Conservation (phyloP, 129 eudicot species). For the Pseudognaphalium luteoalbum region DNA sequence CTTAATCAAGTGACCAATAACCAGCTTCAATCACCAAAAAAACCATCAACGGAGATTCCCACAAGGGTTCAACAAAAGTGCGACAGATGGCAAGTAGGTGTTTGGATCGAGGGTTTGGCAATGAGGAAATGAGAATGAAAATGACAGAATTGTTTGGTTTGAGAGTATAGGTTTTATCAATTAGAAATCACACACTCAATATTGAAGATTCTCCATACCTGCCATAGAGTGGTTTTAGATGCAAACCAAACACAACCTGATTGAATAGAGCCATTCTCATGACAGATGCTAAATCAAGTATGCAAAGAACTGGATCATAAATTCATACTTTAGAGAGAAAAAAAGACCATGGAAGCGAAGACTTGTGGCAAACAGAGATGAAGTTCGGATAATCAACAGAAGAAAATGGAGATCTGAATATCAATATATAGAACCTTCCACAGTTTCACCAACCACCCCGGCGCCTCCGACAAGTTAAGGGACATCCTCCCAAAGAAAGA, state of each 20-base stretch:
- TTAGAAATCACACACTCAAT: no score
- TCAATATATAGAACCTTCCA: constrained; percentile 12
- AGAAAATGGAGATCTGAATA: constrained; percentile 4
- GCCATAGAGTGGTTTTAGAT: no score
- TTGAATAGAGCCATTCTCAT: neutral
- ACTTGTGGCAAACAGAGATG: constrained; percentile 8
- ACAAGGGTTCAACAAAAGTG: constrained; percentile 15
- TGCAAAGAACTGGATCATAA: no score
- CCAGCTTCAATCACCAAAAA: constrained; percentile 30
- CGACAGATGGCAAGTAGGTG: no score
- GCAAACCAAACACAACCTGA: neutral
- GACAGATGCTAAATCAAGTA: no score
- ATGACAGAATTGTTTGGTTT: no score
- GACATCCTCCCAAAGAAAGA: neutral
- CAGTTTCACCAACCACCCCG: neutral
- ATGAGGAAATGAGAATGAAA: neutral
- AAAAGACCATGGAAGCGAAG: constrained; percentile 21
- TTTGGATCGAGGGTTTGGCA: neutral
- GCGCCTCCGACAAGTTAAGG: neutral
- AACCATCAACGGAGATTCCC: neutral
- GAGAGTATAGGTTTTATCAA: no score
- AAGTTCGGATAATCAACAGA: constrained; percentile 7
- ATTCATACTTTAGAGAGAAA: constrained; percentile 15
- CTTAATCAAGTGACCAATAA: constrained; percentile 25
- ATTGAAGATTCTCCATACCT: no score